Percentiles rank a stretch among this genome's conserved stretches.
These are phyloP conservation scores for Fusarium avenaceum DNA, from an alignment of 2,329 filamentous ascomycete species.

Conservation along the genomic window DNA sequence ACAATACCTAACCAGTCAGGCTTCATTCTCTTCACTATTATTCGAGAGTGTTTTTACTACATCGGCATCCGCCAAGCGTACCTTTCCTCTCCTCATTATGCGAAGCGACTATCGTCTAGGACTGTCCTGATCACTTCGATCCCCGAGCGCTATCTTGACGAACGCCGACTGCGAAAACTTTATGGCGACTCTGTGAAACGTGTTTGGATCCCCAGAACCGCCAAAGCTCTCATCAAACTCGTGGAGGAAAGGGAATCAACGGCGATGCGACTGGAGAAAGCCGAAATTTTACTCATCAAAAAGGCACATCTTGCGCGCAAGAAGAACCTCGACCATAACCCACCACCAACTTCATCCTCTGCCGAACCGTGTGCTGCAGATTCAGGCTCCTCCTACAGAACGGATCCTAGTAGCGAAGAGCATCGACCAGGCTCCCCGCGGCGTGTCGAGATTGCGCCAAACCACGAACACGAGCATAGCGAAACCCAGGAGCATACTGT, in stretches of 20 bases:
- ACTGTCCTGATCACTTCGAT: conserved; percentile 92
- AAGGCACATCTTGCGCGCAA: conserved; percentile 78
- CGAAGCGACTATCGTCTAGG: conserved; percentile 87
- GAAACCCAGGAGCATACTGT: conserved; percentile 15
- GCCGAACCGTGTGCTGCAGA: conserved; percentile 23
- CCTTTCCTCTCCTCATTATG: conserved; percentile 85
- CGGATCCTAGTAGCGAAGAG: conserved; percentile 27
- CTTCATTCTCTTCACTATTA: conserved; percentile 90
- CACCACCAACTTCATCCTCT: conserved; percentile 21
- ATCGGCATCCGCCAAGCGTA: conserved; percentile 95
- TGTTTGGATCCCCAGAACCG: conserved; percentile 86
- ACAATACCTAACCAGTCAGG: conserved; percentile 57
- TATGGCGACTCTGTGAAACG: conserved; percentile 86
- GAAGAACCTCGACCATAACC: conserved; percentile 59
- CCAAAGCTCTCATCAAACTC: conserved; percentile 80
- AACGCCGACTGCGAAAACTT: conserved; percentile 80
- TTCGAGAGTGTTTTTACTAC: conserved; percentile 90
- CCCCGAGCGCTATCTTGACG: conserved; percentile 81
- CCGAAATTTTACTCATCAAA: conserved; percentile 88
- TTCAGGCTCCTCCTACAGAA: conserved; percentile 32
- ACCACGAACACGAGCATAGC: not conserved
- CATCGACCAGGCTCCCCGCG: conserved; percentile 7
- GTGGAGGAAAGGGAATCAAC: conserved; percentile 85
- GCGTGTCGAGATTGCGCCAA: conserved; percentile 20
- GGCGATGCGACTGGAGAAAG: conserved; percentile 85